Base-by-base conservation (phyloP, 169 alveolate genomes). In the Plasmodium adleri region DNA sequence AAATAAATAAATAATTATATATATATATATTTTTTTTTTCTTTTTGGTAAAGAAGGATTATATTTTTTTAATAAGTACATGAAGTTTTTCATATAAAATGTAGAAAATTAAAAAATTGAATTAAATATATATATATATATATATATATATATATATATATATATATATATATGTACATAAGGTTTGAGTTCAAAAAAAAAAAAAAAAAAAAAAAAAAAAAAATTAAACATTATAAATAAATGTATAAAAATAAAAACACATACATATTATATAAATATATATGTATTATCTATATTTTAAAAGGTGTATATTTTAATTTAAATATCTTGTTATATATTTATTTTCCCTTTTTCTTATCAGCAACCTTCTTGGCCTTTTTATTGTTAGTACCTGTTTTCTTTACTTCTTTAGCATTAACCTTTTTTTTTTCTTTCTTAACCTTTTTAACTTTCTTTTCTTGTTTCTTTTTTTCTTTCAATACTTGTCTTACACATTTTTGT, bases 401-500 rank as follows among this genome's bases (percentile, higher is more conserved):
- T 60, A 80, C 72, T n/a, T 67, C 90, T 52, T 80, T 80, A 24
- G 90, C 13, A 54, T 59, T 50, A 49, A 50, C 20, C 24, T 80
- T 80, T 80, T 80, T 80, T 60, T 80, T 80, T 54, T 80, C 83
- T 47, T 80, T 80, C 43, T 68, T 67, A 67, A 80, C 92, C 43
- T 86, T 86, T 64, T 74, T 91, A 28, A 90, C 93, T 60, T 93
- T 83, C 66, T 73, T 72, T 56, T 89, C 92, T 63, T 62, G 85
- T 74, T 88, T 88, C 39, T 92, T 94, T 63, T 94, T 91, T 88
- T 92, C 96, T 78, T 92, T 90, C 54, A 94, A 85, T 13, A 94
- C 95, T 88, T 92, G 94, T 90, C 96, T 95, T 80, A 96, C 94
- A 56, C 94, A 89, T 93, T 94, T 97, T 72, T 96, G 98, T 72